Evolutionary conservation across 345 rosid species (phyloP).

Genomic region (Eucalyptus erythrocorys): DNA sequence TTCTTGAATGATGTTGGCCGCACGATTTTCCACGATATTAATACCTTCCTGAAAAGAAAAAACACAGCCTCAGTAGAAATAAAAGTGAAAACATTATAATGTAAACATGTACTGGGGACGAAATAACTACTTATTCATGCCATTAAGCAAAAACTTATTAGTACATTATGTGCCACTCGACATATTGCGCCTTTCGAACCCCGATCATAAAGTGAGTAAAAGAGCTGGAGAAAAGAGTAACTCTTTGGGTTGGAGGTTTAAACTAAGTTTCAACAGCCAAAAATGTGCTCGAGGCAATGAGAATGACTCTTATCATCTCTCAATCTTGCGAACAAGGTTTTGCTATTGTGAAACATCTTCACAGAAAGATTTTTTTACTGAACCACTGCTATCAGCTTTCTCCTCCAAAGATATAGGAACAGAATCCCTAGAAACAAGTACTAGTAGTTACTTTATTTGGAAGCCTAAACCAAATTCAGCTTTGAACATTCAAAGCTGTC

Average conservation of each 20-base stretch:
- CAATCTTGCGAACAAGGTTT: background rate
- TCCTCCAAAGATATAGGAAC: background rate
- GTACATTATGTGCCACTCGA: background rate
- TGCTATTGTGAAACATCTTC: background rate
- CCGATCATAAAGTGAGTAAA: background rate
- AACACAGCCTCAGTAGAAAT: background rate
- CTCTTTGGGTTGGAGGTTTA: background rate
- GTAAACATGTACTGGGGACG: background rate
- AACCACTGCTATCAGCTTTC: background rate
- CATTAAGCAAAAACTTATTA: background rate
- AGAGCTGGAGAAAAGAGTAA: background rate
- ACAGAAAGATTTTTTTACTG: background rate
- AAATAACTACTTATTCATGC: background rate
- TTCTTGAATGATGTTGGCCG: conserved; percentile 81
- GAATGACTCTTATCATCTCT: background rate
- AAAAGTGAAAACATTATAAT: background rate
- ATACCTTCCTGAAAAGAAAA: conserved; percentile 61
- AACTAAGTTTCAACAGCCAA: background rate
- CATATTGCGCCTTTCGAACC: background rate
- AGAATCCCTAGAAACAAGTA: background rate
- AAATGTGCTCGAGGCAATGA: background rate
- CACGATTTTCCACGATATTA: conserved; percentile 64
- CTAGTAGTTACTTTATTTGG: background rate
- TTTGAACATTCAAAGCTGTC: background rate
- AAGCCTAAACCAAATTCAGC: background rate